Evolutionary conservation across 2,329 filamentous ascomycete species (phyloP), one percentile per base, ranked within the genome.

Genomic region (Podosphaera aphanis): DNA sequence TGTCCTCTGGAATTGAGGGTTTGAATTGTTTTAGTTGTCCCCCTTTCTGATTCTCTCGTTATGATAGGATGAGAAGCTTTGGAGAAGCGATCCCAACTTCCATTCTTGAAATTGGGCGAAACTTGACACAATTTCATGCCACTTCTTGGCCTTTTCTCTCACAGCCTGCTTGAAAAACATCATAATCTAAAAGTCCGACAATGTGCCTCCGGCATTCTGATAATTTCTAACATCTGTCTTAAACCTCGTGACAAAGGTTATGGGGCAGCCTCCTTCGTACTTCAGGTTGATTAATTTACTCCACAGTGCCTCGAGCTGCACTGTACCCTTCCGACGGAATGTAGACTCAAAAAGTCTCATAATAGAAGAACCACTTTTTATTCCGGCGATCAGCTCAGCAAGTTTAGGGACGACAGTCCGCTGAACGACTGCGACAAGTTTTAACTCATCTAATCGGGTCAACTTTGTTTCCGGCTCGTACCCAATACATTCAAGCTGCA

Each of bases 401-500:
- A 43, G 25, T 43, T 43, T 27, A 18, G 25, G 25, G 3, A 11
- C 21, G 25, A 43, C 41, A 11, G 41, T 43, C 16, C 41, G 15
- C 16, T 43, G 25, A 33, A 43, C 16, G 25, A 43, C 41, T 27
- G 25, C 27, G 10, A 27, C 41, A 33, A 33, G 25, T 19, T 43
- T 43, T 33, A 43, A 33, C 5, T 43, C 25, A 33, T 43, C n/a
- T 27, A 33, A 18, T 20, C 21, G 41, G 10, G 27, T 33, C 25
- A 33, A 35, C 27, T 33, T 33, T 10, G 16, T 5, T 19, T 33
- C 25, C n/a, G 41, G 15, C 5, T 19, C 2, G 16, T 33, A 43
- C 41, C 41, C 41, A n/a, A 43, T 43, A 33, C 25, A 33, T 16
- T 43, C 25, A 10, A 33, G 41, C 20, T 43, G n/a, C n/a, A 43